Percentiles rank a stretch among this genome's conserved stretches.
Conservation (phyloP, 768 basidiomycete genomes). For the Terana coerulea region DNA sequence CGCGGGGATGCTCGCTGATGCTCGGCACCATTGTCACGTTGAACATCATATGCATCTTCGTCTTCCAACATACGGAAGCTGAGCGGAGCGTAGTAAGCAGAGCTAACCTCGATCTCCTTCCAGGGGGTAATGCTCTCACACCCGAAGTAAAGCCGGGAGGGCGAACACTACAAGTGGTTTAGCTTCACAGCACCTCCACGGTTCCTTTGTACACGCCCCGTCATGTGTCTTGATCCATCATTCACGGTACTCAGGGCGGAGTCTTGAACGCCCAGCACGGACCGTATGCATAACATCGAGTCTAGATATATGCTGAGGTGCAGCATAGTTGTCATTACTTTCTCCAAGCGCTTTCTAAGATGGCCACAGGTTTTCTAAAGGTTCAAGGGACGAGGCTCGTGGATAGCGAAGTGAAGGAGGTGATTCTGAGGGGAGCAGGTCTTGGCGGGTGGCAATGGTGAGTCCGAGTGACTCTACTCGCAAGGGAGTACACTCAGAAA, state of each 20-base stretch:
- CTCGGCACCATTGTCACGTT: no score
- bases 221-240: not conserved
- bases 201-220: not conserved
- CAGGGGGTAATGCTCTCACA: not conserved
- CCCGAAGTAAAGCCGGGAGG: not conserved
- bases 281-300: no score
- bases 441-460: conserved; percentile 86
- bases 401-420: conserved; percentile 50
- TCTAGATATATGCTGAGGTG: not conserved
- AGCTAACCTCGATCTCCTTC: no score
- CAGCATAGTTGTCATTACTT: not conserved
- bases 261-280: no score
- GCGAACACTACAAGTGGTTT: not conserved
- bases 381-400: conserved; percentile 59
- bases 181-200: not conserved
- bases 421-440: conserved; percentile 70
- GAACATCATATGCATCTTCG: no score
- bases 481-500: not conserved
- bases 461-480: conserved; percentile 22
- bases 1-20: no score
- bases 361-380: conserved; percentile 49
- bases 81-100: no score
- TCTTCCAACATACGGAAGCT: no score
- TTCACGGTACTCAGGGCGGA: no score
- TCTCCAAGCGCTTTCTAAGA: conserved; percentile 13